These are phyloP conservation scores for Botrytis porri DNA, from an alignment of 2,329 filamentous ascomycete genomes.

Conservation along the genomic window DNA sequence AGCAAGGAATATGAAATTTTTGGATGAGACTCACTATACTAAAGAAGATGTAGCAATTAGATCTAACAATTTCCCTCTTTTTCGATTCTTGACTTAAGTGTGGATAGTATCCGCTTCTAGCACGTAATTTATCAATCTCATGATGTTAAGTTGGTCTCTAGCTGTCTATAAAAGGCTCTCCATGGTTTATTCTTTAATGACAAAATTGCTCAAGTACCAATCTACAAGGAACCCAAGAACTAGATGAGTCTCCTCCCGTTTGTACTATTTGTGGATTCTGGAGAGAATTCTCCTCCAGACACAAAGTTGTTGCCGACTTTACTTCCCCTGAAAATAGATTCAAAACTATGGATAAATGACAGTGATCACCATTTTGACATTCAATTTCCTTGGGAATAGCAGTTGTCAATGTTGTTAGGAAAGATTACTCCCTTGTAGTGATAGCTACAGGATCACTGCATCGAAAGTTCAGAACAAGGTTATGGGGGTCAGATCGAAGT, in stretches of 20 bases:
- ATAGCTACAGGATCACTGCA: neutral
- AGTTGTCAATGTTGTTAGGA: neutral
- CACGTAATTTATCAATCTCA: neutral
- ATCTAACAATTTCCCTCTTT: neutral
- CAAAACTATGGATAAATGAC: neutral
- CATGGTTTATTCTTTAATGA: neutral
- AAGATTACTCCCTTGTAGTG: fast-evolving
- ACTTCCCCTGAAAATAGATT: neutral
- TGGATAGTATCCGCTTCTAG: neutral
- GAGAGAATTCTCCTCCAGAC: neutral
- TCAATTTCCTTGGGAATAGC: neutral
- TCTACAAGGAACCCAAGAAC: too few species aligned
- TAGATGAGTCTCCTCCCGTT: neutral
- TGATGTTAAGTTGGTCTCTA: neutral
- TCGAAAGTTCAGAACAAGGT: neutral
- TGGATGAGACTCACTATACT: neutral
- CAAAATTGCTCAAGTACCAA: too few species aligned
- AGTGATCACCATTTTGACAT: neutral
- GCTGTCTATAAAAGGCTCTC: neutral
- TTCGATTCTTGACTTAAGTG: neutral
- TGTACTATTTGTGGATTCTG: neutral
- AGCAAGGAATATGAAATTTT: neutral
- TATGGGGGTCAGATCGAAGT: neutral
- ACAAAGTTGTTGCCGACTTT: neutral
- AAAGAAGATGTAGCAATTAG: neutral